Percentiles rank a stretch among this genome's conserved stretches.
phyloP scores from a whole-genome alignment of 2,329 filamentous ascomycete species.

The Drechslerella dactyloides region DNA sequence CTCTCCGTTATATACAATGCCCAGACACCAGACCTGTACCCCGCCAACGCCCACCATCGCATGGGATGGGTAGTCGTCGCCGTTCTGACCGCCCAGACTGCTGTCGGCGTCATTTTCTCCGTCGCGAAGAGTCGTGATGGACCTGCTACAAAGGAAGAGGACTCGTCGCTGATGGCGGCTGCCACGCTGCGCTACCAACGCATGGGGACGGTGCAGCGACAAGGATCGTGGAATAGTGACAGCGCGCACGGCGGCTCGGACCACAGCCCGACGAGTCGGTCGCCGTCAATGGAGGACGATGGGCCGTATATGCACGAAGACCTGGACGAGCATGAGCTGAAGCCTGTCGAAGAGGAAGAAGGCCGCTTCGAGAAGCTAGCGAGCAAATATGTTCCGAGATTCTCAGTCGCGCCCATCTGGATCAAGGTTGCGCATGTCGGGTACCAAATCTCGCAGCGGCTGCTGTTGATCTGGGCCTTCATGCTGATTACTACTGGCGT shows the following conservation, averaged over 20 bases:
- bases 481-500: slow-evolving; percentile 74
- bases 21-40: slow-evolving; percentile 83
- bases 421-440: slow-evolving; percentile 61
- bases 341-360: slow-evolving; percentile 26
- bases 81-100: slow-evolving; percentile 72
- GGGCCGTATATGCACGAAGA: no score
- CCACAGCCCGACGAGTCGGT: slow-evolving; percentile 36
- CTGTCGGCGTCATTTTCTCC: slow-evolving; percentile 68
- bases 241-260: slow-evolving; percentile 49
- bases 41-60: slow-evolving; percentile 85
- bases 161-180: slow-evolving; percentile 68
- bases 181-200: slow-evolving; percentile 38
- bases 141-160: slow-evolving; percentile 60
- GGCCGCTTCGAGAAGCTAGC: slow-evolving; percentile 33
- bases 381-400: slow-evolving; percentile 39
- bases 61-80: slow-evolving; percentile 83
- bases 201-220: slow-evolving; percentile 28
- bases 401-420: slow-evolving; percentile 33
- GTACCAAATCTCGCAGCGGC: slow-evolving; percentile 75
- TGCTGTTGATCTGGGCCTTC: slow-evolving; percentile 79
- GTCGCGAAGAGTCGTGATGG: slow-evolving; percentile 59
- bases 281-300: slow-evolving; percentile 34
- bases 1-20: slow-evolving; percentile 76
- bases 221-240: slow-evolving; percentile 47
- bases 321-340: slow-evolving; percentile 34